These are phyloP conservation scores for Crithidia brevicula DNA, from an alignment of 208 protist species.

Conservation along the genomic window DNA sequence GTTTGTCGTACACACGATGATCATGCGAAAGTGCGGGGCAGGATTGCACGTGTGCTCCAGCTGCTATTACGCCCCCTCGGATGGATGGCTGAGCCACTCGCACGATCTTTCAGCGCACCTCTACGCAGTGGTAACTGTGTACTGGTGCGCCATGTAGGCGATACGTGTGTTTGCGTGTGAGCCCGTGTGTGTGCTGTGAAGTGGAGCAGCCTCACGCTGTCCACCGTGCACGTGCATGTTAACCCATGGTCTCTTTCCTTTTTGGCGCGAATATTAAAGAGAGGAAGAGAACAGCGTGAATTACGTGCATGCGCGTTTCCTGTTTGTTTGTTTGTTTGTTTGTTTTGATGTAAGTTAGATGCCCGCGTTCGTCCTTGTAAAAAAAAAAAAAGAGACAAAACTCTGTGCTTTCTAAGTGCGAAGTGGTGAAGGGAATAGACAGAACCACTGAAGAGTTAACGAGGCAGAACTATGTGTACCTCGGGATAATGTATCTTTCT, in stretches of 20 bases:
- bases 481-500: too few relatives aligned
- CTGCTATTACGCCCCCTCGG: conserved; percentile 76
- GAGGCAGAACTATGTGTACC: too few relatives aligned
- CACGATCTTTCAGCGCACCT: conserved; percentile 86
- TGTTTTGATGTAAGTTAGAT: background rate
- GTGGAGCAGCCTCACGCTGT: too few relatives aligned
- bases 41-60: conserved; percentile 88
- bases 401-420: background rate
- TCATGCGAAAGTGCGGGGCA: conserved; percentile 85
- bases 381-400: background rate
- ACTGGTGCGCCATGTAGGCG: conserved; percentile 80
- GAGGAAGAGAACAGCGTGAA: background rate
- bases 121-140: conserved; percentile 85
- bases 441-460: too few relatives aligned
- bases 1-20: conserved; percentile 81
- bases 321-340: conserved; percentile 10
- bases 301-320: too few relatives aligned
- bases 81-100: conserved; percentile 86
- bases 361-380: too few relatives aligned
- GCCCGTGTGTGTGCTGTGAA: background rate
- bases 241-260: too few relatives aligned
- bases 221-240: too few relatives aligned
- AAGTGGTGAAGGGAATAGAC: too few relatives aligned
- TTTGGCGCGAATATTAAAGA: too few relatives aligned
- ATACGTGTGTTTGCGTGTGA: background rate